Base-by-base conservation (phyloP, 75 land plant species). In the Adiantum capillusveneris region DNA sequence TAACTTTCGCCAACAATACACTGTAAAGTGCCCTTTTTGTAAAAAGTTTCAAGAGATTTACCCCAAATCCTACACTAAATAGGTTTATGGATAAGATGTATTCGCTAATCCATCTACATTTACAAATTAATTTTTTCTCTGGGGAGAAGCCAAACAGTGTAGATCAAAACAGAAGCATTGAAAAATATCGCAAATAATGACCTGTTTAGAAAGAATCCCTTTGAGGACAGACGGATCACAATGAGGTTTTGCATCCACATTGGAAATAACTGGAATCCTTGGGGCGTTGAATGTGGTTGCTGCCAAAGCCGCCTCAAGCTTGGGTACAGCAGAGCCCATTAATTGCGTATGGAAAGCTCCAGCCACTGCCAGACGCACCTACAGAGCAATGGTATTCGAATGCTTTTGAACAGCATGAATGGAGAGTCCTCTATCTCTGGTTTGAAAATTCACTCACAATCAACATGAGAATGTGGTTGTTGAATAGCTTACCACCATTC, bases 291-390 rank as follows among this genome's bases (percentile, higher is more conserved):
- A 79, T 43, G 81, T 75, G 9, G 96, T 90, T 57, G 71, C 75
- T 39, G 86, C 88, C 44, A 95, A 66, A 56, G 99, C 96, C 61
- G 92, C 96, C 74, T 95, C 99, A 53, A 95, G 66, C 69, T 82
- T 86, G 36, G 97, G 79, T 16, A 95, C 91, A 56, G 99, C 96
- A 44, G 91, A 90, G 30, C 80, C 82, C 99, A 95, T 95, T 60
- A 86, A 95, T 7, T 60, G 73, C 11, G 99, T 95, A 46, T 95
- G 99, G 56, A 95, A 95, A 59, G 99, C 99, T 68, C 99, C 96
- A 56, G 99, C 99, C 58, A 95, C 99, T 68, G 99, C 91, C 19
- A 95, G 73, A 5, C 99, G 86, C 30, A 95, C 96, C 99, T 75
- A 60, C 59, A 43, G 44, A 41, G 17, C 3, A 14, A 46, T 34